These are phyloP conservation scores for Podila epicladia DNA, from an alignment of 192 early-diverging fungal species.

Conservation along the genomic window DNA sequence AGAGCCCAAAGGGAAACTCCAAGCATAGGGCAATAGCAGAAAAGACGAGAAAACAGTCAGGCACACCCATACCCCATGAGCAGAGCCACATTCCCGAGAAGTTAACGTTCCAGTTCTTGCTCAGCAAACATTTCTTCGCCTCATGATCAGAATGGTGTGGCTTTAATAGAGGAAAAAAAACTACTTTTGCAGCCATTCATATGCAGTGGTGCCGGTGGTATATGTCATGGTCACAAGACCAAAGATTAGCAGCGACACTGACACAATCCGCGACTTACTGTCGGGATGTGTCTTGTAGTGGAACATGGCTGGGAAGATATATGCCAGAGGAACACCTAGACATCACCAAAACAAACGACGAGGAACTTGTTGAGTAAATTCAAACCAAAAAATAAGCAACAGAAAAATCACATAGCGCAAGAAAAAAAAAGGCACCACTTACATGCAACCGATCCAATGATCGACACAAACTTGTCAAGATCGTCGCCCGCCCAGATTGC, in stretches of 20 bases:
- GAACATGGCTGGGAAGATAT: conserved; percentile 90
- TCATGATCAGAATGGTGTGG: no score
- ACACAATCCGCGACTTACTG: conserved; percentile 60
- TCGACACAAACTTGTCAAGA: conserved; percentile 83
- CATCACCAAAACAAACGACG: not conserved
- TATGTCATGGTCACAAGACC: conserved; percentile 79
- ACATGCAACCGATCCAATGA: conserved; percentile 47
- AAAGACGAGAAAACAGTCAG: no score
- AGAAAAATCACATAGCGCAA: not conserved
- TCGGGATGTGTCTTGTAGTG: conserved; percentile 73
- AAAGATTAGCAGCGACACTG: conserved; percentile 71
- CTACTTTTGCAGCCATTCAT: conserved; percentile 57
- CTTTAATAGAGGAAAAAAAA: no score
- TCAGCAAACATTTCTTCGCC: no score
- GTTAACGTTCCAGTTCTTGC: no score
- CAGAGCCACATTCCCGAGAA: no score
- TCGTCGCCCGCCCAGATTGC: conserved; percentile 82
- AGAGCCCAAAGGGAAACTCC: no score
- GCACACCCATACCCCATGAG: no score
- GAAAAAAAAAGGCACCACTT: conserved; percentile 4
- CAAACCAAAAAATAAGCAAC: not conserved
- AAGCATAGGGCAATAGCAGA: no score
- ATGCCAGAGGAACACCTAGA: conserved; percentile 71
- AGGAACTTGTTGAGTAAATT: not conserved
- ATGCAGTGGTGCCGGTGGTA: conserved; percentile 81